Conservation (phyloP, 2,329 filamentous ascomycete species). For the Coniosporium tulheliwenetii region DNA sequence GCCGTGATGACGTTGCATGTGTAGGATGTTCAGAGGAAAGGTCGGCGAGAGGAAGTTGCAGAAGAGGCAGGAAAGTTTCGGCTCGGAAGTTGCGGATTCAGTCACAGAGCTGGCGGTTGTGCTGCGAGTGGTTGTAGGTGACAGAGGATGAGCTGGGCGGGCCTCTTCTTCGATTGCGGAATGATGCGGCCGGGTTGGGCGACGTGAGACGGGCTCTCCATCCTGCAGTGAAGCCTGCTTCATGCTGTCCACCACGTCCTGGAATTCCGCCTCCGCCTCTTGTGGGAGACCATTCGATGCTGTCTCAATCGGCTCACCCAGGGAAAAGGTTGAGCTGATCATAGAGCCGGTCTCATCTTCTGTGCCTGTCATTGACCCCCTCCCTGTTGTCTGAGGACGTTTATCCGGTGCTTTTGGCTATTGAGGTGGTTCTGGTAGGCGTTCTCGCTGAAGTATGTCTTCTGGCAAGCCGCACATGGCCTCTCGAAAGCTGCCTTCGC, state of each 20-base stretch:
- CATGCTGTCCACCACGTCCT: constrained; percentile 60
- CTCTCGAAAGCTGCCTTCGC: constrained; percentile 83
- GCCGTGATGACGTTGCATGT: constrained; percentile 88
- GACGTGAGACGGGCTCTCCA: constrained; percentile 25
- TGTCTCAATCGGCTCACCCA: constrained; percentile 61
- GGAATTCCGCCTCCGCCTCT: constrained; percentile 60
- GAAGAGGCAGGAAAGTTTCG: constrained; percentile 57
- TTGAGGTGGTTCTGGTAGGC: constrained; percentile 84
- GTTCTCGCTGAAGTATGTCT: constrained; percentile 93
- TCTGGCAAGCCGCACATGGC: constrained; percentile 65
- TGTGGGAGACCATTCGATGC: constrained; percentile 40
- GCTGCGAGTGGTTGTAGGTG: constrained; percentile 11
- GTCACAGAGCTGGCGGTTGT: constrained; percentile 5
- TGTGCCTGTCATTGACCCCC: constrained; percentile 7
- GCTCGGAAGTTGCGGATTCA: constrained; percentile 23
- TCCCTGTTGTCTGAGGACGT: constrained; percentile 12
- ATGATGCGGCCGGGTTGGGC: constrained; percentile 25
- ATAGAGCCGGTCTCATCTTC: constrained; percentile 66
- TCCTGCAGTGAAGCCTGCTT: constrained; percentile 45
- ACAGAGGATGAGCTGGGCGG: constrained; percentile 20
- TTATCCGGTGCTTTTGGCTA: constrained; percentile 73
- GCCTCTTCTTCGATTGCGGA: constrained; percentile 14
- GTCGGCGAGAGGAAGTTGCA: constrained; percentile 76
- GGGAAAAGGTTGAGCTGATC: constrained; percentile 79
- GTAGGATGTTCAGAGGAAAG: constrained; percentile 58